A percentile compares a stretch with the other conserved stretches of the same genome.
Evolutionary conservation across 169 alveolate species (phyloP).

Genomic region (Cryptosporidium meleagridis): DNA sequence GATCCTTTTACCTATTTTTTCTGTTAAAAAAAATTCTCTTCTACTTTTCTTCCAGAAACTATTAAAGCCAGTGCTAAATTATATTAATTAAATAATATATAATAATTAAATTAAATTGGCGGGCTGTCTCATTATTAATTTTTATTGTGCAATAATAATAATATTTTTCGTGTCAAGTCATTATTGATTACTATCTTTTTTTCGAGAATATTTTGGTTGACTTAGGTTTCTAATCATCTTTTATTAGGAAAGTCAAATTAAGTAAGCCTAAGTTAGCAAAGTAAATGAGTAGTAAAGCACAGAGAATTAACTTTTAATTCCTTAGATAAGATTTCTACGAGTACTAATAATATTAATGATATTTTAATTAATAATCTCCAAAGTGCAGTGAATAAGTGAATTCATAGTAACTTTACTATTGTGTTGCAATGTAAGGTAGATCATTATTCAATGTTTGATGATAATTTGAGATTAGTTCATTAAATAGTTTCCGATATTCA

Average conservation of each 20-base stretch:
- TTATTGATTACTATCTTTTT: too few species aligned
- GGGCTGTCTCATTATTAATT: slow-evolving; percentile 48
- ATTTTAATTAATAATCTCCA: too few species aligned
- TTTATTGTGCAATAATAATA: background rate
- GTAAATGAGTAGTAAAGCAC: too few species aligned
- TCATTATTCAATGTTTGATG: background rate
- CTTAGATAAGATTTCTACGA: background rate
- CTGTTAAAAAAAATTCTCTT: background rate
- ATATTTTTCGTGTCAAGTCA: background rate
- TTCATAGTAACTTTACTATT: too few species aligned
- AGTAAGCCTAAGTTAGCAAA: too few species aligned
- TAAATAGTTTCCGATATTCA: background rate
- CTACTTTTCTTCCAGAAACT: background rate
- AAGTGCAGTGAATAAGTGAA: too few species aligned
- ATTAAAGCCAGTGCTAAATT: background rate
- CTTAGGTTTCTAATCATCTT: too few species aligned
- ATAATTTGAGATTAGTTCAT: background rate
- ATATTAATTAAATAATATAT: background rate
- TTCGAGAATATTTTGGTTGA: too few species aligned
- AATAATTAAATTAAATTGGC: background rate
- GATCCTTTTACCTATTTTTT: background rate
- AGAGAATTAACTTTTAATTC: background rate
- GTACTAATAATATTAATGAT: too few species aligned
- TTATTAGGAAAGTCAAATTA: too few species aligned
- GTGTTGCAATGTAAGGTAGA: too few species aligned